Base-by-base conservation (phyloP, 2,329 filamentous ascomycete species). In the Fusarium compactum region DNA sequence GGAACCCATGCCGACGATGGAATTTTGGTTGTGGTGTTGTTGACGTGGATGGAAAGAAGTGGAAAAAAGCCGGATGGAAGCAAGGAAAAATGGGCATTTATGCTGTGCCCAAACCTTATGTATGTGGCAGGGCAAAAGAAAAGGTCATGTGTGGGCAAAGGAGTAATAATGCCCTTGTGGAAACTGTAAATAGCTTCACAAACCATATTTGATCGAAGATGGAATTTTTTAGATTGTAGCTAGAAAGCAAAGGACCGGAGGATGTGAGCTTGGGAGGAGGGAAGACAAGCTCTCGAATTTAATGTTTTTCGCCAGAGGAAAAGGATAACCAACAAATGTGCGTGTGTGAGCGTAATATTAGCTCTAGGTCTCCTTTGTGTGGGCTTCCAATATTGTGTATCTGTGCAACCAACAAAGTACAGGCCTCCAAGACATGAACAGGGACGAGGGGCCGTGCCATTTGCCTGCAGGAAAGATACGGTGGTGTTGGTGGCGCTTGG, bases 401-500 rank as follows among this genome's bases (percentile, higher is more conserved):
- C 20, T 50, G 44, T 50, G 25, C 25, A 58, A 58, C 45, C 54
- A 50, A 50, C 54, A 57, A 15, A 47, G 12, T 55, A 45, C 41
- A 55, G 52, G 8, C 16, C 12, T 56, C 22, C n/a, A n/a, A n/a
- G n/a, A n/a, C n/a, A n/a, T n/a, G 22, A 41, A 38, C 53, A 47
- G 24, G 22, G 29, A 47, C 53, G 16, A 47, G 43, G 24, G 32
- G 24, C n/a, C 18, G 32, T 47, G 43, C 53, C 12, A 18, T 46
- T 46, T 40, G 30, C 53, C 18, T 15, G 22, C 53, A 56, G 32
- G 24, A 47, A 32, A 32, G 16, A 41, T 24, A 41, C 32, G 44
- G 53, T 56, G 53, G 25, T 57, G 45, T 30, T 58, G 25, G 54
- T 50, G 44, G 54, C 20, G 44, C 25, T 50, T 50, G 54, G 44